Percentiles rank a stretch among this genome's conserved stretches.
Conservation (phyloP, 2,329 filamentous ascomycete genomes). For the Colletotrichum sp. region DNA sequence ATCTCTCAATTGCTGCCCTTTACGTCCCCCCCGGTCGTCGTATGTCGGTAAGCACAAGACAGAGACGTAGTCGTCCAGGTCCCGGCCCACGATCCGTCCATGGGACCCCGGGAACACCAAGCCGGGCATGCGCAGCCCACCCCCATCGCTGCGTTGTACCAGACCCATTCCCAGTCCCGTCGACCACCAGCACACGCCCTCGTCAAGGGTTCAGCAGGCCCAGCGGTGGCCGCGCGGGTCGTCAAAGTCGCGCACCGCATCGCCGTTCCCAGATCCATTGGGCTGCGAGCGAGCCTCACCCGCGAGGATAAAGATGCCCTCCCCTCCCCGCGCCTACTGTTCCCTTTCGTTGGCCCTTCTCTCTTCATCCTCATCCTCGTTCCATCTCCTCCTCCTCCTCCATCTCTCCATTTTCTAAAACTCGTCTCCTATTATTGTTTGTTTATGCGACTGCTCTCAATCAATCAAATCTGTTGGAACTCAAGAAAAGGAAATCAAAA, state of each 20-base stretch:
- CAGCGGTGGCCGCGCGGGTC: neutral
- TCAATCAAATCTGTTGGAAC: slow-evolving; percentile 1
- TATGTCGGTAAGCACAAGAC: neutral
- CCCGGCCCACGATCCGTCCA: slow-evolving; percentile 12
- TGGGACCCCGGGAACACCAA: slow-evolving; percentile 3
- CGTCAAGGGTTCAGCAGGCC: neutral
- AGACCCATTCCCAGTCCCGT: neutral
- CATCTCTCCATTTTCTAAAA: neutral
- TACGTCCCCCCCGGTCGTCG: neutral
- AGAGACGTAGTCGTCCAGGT: neutral
- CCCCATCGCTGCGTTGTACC: slow-evolving; percentile 16
- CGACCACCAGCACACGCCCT: neutral
- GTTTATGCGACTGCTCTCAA: neutral
- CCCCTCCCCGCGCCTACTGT: slow-evolving; percentile 17
- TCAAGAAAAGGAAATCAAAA: neutral
- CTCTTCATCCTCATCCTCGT: slow-evolving; percentile 15
- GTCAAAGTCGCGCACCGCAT: slow-evolving; percentile 21
- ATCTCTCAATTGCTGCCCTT: neutral
- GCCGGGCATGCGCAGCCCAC: neutral
- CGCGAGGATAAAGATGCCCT: slow-evolving; percentile 21
- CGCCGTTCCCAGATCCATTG: slow-evolving; percentile 21
- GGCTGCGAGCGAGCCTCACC: slow-evolving; percentile 17
- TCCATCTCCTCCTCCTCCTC: neutral
- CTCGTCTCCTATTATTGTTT: neutral
- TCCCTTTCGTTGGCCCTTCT: slow-evolving; percentile 7